phyloP scores from a whole-genome alignment of 176 grass and related monocot species.

The Olyra latifolia region DNA sequence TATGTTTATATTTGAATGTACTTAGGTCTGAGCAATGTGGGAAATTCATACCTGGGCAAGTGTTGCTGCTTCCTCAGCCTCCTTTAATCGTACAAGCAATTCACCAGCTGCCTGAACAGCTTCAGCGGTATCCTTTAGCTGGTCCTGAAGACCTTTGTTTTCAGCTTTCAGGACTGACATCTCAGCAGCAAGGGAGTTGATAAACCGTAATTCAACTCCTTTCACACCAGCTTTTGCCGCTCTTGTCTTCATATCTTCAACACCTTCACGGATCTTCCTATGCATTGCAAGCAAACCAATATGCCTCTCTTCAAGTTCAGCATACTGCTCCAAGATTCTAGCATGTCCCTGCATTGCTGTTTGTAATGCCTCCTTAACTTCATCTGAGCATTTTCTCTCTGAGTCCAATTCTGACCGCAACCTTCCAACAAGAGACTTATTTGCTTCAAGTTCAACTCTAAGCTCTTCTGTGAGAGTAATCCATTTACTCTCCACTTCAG shows the following conservation, averaged over 20 bases:
- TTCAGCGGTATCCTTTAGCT: conserved; percentile 84
- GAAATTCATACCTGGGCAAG: conserved; percentile 61
- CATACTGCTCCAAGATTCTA: conserved; percentile 90
- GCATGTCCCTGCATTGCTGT: conserved; percentile 91
- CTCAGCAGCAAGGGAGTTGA: conserved; percentile 78
- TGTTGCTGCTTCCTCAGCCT: conserved; percentile 66
- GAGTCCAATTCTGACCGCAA: conserved; percentile 69
- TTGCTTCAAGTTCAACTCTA: conserved; percentile 72
- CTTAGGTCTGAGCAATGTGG: not conserved
- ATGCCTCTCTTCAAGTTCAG: conserved; percentile 97
- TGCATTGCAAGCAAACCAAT: conserved; percentile 72
- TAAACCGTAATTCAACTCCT: conserved; percentile 65
- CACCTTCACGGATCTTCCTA: conserved; percentile 72
- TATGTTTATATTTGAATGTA: not conserved
- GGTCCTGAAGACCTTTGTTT: conserved; percentile 74
- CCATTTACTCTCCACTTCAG: conserved; percentile 79
- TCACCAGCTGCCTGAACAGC: conserved; percentile 96
- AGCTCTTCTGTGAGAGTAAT: conserved; percentile 82
- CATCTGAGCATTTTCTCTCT: conserved; percentile 80
- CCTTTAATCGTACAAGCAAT: conserved; percentile 79
- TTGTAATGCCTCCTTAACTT: conserved; percentile 88
- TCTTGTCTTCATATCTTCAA: conserved; percentile 78
- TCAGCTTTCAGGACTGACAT: conserved; percentile 67
- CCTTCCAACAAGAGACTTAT: conserved; percentile 50
- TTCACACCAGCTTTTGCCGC: conserved; percentile 76